Evolutionary conservation across 2,329 filamentous ascomycete genomes (phyloP).

Genomic region (Penicillium sp.): DNA sequence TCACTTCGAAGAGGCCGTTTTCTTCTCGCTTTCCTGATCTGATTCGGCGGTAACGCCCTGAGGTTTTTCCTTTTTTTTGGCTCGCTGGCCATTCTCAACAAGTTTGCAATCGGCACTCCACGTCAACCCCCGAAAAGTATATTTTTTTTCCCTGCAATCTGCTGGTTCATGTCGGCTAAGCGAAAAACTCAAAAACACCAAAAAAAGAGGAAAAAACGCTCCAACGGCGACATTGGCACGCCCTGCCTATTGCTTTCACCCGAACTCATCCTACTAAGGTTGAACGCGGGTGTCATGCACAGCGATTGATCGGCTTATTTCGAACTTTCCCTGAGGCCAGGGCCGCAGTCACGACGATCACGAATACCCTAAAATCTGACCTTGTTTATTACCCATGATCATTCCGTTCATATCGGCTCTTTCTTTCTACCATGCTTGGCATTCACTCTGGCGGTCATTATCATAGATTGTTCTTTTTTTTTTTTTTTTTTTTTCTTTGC

Average conservation of each 20-base stretch:
- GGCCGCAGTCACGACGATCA: slow-evolving; percentile 36
- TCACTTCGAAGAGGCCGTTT: slow-evolving; percentile 30
- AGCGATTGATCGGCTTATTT: slow-evolving; percentile 12
- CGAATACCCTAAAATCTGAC: slow-evolving; percentile 29
- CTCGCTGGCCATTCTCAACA: slow-evolving; percentile 23
- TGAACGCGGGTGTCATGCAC: neutral
- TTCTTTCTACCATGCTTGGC: slow-evolving; percentile 32
- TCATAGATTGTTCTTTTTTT: slow-evolving; percentile 37
- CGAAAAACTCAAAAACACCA: slow-evolving; percentile 28
- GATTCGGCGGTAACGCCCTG: slow-evolving; percentile 26
- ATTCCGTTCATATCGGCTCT: slow-evolving; percentile 36
- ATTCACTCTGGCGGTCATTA: slow-evolving; percentile 36
- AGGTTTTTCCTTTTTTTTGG: slow-evolving; percentile 17
- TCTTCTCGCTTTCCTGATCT: slow-evolving; percentile 16
- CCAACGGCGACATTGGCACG: slow-evolving; percentile 27
- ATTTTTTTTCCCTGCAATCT: slow-evolving; percentile 25
- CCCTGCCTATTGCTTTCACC: slow-evolving; percentile 9
- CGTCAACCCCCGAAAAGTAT: slow-evolving; percentile 31
- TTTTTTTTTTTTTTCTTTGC: slow-evolving; percentile 17
- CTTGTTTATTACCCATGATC: slow-evolving; percentile 26
- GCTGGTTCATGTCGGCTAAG: slow-evolving; percentile 25
- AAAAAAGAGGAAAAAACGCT: slow-evolving; percentile 32
- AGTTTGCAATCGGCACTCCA: slow-evolving; percentile 33
- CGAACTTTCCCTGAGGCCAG: slow-evolving; percentile 6
- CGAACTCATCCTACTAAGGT: neutral